Evolutionary conservation across 2,329 filamentous ascomycete species (phyloP), one percentile per base, ranked within the genome.

Genomic region (Didymella segeticola): DNA sequence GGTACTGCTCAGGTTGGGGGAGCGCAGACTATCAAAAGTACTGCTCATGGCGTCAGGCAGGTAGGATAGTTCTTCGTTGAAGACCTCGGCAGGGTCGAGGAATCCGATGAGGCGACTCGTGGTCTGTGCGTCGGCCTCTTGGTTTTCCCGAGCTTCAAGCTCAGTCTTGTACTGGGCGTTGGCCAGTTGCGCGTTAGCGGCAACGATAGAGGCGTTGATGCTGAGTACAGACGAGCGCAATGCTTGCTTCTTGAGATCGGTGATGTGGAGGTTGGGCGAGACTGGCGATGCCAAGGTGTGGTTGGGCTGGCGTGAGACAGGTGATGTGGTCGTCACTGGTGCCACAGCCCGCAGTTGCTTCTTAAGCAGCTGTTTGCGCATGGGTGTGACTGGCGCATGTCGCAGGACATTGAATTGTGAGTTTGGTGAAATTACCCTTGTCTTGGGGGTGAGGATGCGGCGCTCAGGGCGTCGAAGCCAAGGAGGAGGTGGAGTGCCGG

Each of bases 401-500:
- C 29, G 20, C 3, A 30, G 38, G 3, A 39, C 17, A 12, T 46
- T 23, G 19, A 39, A 25, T 19, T 30, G 39, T 3, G 51, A n/a
- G 10, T 29, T 46, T 2, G 51, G 34, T 11, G 45, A 34, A n/a
- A 33, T n/a, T 27, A 19, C 19, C 25, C 25, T 45, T 14, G 33
- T 39, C 27, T 33, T 38, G 11, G 33, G 17, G 12, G 39, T 22
- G 12, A 37, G 30, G 1, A 50, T 30, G 10, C 14, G 26, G 5
- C 39, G 25, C 20, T 46, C 26, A 4, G 30, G n/a, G 8, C 23
- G 41, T 39, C 17, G 27, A 6, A 41, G 37, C 41, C 36, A 47
- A 27, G 11, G 53, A 25, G 20, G 45, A 9, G 47, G 43, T 23
- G 57, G 62, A 17, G 57, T 63, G 26, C 57, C 55, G 4, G 57